phyloP scores from a whole-genome alignment of 495 filamentous ascomycete genomes.

The Polyplosphaeria fusca region DNA sequence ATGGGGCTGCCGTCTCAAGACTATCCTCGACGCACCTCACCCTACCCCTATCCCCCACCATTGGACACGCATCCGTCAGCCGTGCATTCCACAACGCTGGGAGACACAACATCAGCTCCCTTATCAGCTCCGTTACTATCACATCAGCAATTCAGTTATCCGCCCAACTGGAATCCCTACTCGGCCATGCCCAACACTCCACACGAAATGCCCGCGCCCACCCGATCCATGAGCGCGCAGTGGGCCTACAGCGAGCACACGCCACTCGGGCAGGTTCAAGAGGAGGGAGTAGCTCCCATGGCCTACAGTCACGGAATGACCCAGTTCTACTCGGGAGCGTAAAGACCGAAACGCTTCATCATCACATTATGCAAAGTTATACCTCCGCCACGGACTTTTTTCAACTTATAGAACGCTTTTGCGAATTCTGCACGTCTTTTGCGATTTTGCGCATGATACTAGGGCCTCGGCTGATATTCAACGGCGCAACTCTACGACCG shows the following conservation, averaged over 20 bases:
- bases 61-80: conserved; percentile 26
- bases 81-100: conserved; percentile 13
- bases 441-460: too few species aligned
- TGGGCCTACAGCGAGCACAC: conserved; percentile 26
- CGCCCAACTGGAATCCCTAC: conserved; percentile 19
- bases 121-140: conserved; percentile 25
- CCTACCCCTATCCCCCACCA: conserved; percentile 22
- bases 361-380: too few species aligned
- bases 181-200: not conserved
- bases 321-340: conserved; percentile 24
- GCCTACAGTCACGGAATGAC: conserved; percentile 11
- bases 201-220: conserved; percentile 12
- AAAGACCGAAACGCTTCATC: too few species aligned
- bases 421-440: too few species aligned
- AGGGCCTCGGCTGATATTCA: too few species aligned
- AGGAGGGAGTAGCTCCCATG: conserved; percentile 14
- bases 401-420: too few species aligned
- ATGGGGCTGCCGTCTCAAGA: conserved; percentile 22
- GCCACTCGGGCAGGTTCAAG: conserved; percentile 24
- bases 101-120: conserved; percentile 2
- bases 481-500: too few species aligned
- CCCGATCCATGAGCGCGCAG: conserved; percentile 22
- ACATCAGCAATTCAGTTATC: conserved; percentile 23
- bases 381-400: too few species aligned
- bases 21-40: conserved; percentile 24